Conservation (phyloP, 768 basidiomycete genomes). For the Polyporus arcularius region DNA sequence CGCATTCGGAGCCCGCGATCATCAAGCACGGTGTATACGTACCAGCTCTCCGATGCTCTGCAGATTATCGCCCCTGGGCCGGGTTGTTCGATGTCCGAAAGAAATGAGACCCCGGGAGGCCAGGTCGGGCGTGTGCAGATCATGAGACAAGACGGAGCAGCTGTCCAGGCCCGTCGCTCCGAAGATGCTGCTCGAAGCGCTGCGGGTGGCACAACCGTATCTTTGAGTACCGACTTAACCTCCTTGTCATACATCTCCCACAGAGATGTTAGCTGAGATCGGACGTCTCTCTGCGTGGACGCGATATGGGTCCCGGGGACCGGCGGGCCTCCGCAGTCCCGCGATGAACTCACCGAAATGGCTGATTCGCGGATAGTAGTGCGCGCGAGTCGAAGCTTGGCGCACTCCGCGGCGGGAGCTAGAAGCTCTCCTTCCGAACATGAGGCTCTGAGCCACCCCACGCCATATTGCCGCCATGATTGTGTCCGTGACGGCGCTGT, state of each 20-base stretch:
- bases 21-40: neutral
- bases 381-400: neutral
- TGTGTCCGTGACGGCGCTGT: too few relatives aligned
- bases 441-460: conserved; percentile 1
- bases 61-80: neutral
- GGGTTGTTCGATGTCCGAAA: neutral
- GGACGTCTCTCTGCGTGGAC: too few relatives aligned
- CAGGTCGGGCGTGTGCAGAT: conserved; percentile 9
- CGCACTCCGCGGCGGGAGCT: neutral
- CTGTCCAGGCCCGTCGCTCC: conserved; percentile 6
- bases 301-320: neutral
- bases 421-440: neutral
- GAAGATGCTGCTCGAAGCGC: neutral
- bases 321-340: neutral
- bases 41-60: conserved; percentile 2
- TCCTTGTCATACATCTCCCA: neutral
- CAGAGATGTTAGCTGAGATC: too few relatives aligned
- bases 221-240: neutral
- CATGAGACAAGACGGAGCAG: conserved; percentile 8
- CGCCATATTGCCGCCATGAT: neutral
- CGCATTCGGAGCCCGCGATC: neutral
- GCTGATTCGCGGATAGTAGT: neutral
- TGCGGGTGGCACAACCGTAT: neutral
- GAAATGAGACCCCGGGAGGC: neutral
- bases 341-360: neutral